Conservation (phyloP, 2,329 filamentous ascomycete species). For the Colletotrichum orbiculare region DNA sequence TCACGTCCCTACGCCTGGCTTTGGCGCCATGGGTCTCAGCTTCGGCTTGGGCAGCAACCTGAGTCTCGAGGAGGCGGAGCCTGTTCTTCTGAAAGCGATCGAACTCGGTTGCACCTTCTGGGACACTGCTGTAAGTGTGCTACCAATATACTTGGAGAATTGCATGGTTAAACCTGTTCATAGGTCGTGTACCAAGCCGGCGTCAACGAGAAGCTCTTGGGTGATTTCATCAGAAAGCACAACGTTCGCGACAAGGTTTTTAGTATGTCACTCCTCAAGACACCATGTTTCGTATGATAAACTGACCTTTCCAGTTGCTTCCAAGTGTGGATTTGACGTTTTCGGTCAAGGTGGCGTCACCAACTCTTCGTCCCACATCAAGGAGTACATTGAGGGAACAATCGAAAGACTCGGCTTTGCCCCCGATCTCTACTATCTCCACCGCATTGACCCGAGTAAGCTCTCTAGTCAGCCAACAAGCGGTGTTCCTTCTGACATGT, state of each 20-base stretch:
- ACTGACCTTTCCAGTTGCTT: slow-evolving; percentile 50
- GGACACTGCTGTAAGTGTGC: slow-evolving; percentile 56
- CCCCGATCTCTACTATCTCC: slow-evolving; percentile 57
- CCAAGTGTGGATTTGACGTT: slow-evolving; percentile 57
- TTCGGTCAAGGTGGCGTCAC: slow-evolving; percentile 49
- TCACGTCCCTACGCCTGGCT: slow-evolving; percentile 55
- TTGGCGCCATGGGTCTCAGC: slow-evolving; percentile 62
- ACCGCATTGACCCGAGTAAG: slow-evolving; percentile 57
- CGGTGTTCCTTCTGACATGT: neutral
- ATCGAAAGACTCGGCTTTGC: slow-evolving; percentile 60
- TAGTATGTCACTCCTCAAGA: slow-evolving; percentile 43
- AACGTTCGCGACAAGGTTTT: slow-evolving; percentile 62
- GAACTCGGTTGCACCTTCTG: slow-evolving; percentile 58
- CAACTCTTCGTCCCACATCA: slow-evolving; percentile 58
- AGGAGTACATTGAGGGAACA: slow-evolving; percentile 59
- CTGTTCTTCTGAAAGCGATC: slow-evolving; percentile 60
- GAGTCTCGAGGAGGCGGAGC: slow-evolving; percentile 57
- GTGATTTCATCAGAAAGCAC: slow-evolving; percentile 62
- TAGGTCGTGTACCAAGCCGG: slow-evolving; percentile 58
- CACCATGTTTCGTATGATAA: too few relatives aligned
- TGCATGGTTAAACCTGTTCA: neutral
- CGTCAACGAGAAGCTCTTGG: slow-evolving; percentile 61
- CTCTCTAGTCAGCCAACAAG: neutral
- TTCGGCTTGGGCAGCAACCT: slow-evolving; percentile 55
- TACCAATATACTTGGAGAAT: neutral